phyloP scores from a whole-genome alignment of 2,329 filamentous ascomycete genomes.

The Huntiella savannae region DNA sequence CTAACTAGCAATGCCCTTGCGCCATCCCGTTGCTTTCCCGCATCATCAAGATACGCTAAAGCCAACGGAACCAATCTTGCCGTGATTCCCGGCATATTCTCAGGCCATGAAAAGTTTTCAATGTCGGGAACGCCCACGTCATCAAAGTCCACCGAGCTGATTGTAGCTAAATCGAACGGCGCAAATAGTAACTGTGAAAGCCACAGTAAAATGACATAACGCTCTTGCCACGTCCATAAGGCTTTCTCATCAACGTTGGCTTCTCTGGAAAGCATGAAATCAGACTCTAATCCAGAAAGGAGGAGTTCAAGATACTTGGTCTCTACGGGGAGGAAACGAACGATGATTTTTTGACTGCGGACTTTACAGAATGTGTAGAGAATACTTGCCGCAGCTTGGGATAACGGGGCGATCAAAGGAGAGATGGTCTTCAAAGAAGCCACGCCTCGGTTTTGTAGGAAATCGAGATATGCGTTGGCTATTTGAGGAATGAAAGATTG shows the following conservation, averaged over 20 bases:
- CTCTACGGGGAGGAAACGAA: slow-evolving; percentile 80
- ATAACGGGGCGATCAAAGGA: slow-evolving; percentile 33
- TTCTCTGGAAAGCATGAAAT: slow-evolving; percentile 18
- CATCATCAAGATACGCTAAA: slow-evolving; percentile 48
- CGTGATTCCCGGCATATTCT: slow-evolving; percentile 48
- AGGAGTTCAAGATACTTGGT: slow-evolving; percentile 68
- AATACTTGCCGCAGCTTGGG: slow-evolving; percentile 55
- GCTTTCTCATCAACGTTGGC: not conserved
- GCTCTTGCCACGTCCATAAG: slow-evolving; percentile 62
- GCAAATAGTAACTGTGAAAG: slow-evolving; percentile 63
- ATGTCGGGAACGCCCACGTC: slow-evolving; percentile 25
- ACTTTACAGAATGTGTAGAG: slow-evolving; percentile 90
- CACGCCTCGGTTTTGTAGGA: slow-evolving; percentile 30
- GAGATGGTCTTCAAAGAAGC: slow-evolving; percentile 17
- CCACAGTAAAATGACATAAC: slow-evolving; percentile 78
- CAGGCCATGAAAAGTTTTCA: slow-evolving; percentile 34
- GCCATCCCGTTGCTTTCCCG: slow-evolving; percentile 77
- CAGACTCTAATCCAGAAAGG: slow-evolving; percentile 51
- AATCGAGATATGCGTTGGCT: slow-evolving; percentile 55
- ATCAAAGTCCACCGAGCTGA: slow-evolving; percentile 44
- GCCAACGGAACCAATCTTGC: slow-evolving; percentile 52
- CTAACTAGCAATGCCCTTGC: slow-evolving; percentile 69
- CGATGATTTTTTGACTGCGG: slow-evolving; percentile 78
- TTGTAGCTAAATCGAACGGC: slow-evolving; percentile 76
- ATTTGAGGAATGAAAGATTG: slow-evolving; percentile 56